Base-by-base conservation (phyloP, 2,329 filamentous ascomycete species). In the Emericellopsis cladophorae region DNA sequence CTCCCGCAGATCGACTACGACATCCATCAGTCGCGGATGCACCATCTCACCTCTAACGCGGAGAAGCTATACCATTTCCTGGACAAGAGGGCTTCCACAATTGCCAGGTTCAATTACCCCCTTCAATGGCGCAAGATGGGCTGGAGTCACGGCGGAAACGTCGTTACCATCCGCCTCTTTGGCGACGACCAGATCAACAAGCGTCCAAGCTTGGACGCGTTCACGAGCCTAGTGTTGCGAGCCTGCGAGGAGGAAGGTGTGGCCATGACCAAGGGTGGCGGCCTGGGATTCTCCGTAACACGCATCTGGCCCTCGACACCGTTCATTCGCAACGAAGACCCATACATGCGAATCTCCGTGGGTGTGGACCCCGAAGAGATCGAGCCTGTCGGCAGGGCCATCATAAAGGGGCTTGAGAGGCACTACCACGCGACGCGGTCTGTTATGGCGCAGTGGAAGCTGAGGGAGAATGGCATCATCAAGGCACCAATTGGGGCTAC, bases 231-330 rank as follows among this genome's bases (percentile, higher is more conserved):
- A 3, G 45, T 48, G 7, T 33, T 47, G 3, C 39, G 46, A 11
- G 46, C 46, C 7, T 43, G 37, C 7, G 46, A 48, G 29, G 45
- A 48, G 40, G 46, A 48, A 23, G 40, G 39, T 4, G 45, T 47
- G 34, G 46, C 36, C 8, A 48, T 48, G 46, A 48, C 45, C 21
- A 48, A 48, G 31, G 46, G 46, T 9, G 46, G 45, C 31, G 46
- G 46, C 8, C 34, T 48, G 21, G 45, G 46, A 15, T 47, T 48
- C 36, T 48, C 46, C 9, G 45, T 43, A 16, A 48, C 45, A 33
- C 46, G 46, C 22, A 44, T 48, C 14, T 48, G 46, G 45, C 45
- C 46, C 10, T 47, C 46, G 4, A 45, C 43, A 1, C 46, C 45
- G 18, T 48, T 48, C 11, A 48, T 46, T 33, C 40, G 42, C 3